These are phyloP conservation scores for Xanthoconium purpureum DNA, from an alignment of 768 basidiomycete species.

Conservation along the genomic window DNA sequence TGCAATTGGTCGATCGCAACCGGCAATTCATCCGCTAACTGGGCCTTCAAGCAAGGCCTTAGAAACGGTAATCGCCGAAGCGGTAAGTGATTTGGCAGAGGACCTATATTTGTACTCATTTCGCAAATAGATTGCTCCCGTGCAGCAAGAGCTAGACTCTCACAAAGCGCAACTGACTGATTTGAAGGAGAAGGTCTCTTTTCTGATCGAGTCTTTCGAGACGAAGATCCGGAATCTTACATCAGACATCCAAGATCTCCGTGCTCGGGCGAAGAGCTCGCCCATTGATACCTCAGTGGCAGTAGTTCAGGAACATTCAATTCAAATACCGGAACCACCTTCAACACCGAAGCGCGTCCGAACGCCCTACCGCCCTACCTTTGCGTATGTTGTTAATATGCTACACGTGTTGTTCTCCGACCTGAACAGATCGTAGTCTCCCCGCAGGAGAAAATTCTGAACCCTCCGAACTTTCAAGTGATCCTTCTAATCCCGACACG, in stretches of 20 bases:
- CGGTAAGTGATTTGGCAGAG: constrained; percentile 22
- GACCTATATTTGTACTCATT: constrained; percentile 1
- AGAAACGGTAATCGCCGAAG: constrained; percentile 25
- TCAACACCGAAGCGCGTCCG: constrained; percentile 34
- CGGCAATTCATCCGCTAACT: not conserved
- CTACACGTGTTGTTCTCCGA: not conserved
- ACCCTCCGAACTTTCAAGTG: constrained; percentile 19
- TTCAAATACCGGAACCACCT: constrained; percentile 30
- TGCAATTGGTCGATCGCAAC: constrained; percentile 4
- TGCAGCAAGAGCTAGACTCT: constrained; percentile 48
- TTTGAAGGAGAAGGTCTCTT: constrained; percentile 30
- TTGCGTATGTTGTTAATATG: constrained; percentile 24
- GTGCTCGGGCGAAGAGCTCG: constrained; percentile 17
- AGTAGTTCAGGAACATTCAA: constrained; percentile 11
- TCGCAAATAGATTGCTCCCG: constrained; percentile 43
- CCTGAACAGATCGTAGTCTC: constrained; percentile 22
- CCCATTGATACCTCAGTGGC: constrained; percentile 7
- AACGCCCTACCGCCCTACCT: constrained; percentile 26
- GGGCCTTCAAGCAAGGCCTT: constrained; percentile 9
- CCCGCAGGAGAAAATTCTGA: constrained; percentile 15
- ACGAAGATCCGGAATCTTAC: constrained; percentile 37
- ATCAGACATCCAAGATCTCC: constrained; percentile 34
- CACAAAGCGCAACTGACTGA: constrained; percentile 45
- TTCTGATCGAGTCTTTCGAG: constrained; percentile 32
- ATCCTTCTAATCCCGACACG: constrained; percentile 20